Percentiles rank a stretch among this genome's conserved stretches.
Evolutionary conservation across 345 rosid genomes (phyloP).

Genomic region (Microthlaspi erraticum): DNA sequence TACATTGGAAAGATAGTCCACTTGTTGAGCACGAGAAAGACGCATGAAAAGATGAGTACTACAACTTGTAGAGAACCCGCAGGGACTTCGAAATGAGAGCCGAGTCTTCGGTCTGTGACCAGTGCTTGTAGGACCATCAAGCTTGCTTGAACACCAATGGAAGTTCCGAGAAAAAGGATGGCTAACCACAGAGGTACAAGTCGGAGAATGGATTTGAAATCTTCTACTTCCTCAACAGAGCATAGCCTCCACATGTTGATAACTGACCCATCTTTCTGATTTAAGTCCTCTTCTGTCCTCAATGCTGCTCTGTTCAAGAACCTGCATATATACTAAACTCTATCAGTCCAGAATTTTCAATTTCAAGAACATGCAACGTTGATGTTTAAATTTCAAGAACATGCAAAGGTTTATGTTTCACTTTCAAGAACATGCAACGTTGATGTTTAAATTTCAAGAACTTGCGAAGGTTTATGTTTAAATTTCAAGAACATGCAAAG

Average conservation of each 20-base stretch:
- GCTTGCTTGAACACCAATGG: constrained; percentile 48
- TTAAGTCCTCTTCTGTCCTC: constrained; percentile 47
- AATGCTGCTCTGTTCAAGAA: constrained; percentile 46
- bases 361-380: background rate
- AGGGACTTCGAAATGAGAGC: constrained; percentile 56
- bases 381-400: no score
- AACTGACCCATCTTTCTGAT: constrained; percentile 40
- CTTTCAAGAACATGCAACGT: no score
- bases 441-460: no score
- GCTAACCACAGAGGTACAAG: constrained; percentile 53
- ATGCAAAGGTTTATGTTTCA: background rate
- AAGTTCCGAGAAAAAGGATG: constrained; percentile 44
- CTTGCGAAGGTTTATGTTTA: no score
- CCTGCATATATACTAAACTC: constrained; percentile 27
- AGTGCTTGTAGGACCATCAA: constrained; percentile 60
- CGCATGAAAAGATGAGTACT: constrained; percentile 32
- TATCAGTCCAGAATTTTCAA: background rate
- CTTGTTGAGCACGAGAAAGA: constrained; percentile 46
- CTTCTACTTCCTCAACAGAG: constrained; percentile 59
- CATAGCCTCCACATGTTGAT: constrained; percentile 57
- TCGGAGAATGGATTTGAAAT: constrained; percentile 56
- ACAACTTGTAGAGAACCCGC: constrained; percentile 54
- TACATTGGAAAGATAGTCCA: constrained; percentile 44
- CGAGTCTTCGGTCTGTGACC: constrained; percentile 50
- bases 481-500: background rate